Evolutionary conservation across 306 rosid species (phyloP), one percentile per base, ranked within the genome.

Genomic region (Rubus parviflorus): DNA sequence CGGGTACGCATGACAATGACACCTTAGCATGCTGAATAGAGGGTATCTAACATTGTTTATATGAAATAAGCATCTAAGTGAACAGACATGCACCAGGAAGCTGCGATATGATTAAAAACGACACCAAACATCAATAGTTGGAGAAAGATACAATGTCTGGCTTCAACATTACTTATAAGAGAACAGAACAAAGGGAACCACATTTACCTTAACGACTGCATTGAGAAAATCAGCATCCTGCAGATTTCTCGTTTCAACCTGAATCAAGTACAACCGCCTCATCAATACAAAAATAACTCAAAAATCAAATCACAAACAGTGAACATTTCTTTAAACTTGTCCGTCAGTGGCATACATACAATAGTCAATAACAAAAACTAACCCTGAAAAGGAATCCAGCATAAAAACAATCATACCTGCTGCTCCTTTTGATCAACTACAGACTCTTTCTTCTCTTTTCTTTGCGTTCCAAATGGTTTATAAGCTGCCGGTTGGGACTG

Each of bases 121-220:
- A 25, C 38, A 9, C 17, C 38, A 23, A 54, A 58, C 38, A 58
- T 10, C 16, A 22, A 58, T 5, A 49, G 16, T 49, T 49, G 15
- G 5, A 49, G 19, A 14, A 49, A 49, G 54, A 49, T 49, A 47
- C 11, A 69, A 47, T 46, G 54, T 22, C 43, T 15, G 53, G 38
- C 41, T 45, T 43, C 23, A 43, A 74, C 61, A 22, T 56, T 58
- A 37, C 40, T 53, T 47, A 62, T 43, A 76, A 45, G 6, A 47
- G 45, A 15, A 9, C 15, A 23, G 11, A 52, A 58, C 14, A 25
- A 13, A 22, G 9, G 5, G 60, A 57, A 38, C 35, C 76, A 68
- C 62, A 16, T 74, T 77, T 88, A 94, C 98, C 98, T 94, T 94
- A 54, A 94, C 98, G 63, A 94, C 98, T 42, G 98, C 98, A 84